Conservation (phyloP, 148 eudicot genomes). For the Silene latifolia region DNA sequence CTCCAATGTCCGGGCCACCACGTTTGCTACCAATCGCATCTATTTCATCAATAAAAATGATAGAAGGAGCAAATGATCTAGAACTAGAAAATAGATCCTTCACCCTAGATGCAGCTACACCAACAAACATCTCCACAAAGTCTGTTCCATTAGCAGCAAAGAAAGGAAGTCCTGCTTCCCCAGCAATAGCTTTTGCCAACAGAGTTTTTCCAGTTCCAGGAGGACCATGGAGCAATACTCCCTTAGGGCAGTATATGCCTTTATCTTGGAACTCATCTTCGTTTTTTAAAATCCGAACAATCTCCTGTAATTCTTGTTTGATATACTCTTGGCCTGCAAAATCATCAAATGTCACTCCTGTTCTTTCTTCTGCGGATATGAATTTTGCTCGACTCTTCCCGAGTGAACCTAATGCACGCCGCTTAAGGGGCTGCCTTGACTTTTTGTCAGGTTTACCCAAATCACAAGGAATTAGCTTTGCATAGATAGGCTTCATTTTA, state of each 20-base stretch:
- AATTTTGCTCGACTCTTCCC: slow-evolving; percentile 95
- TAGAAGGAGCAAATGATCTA: slow-evolving; percentile 83
- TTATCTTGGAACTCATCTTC: slow-evolving; percentile 78
- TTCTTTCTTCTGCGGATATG: slow-evolving; percentile 89
- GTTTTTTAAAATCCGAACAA: slow-evolving; percentile 75
- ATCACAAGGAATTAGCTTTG: slow-evolving; percentile 85
- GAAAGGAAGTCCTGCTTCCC: slow-evolving; percentile 95
- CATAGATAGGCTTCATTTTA: slow-evolving; percentile 70
- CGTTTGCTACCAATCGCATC: slow-evolving; percentile 97
- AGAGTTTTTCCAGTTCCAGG: slow-evolving; percentile 98
- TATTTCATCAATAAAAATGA: slow-evolving; percentile 92
- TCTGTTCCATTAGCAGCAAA: slow-evolving; percentile 92
- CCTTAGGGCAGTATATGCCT: slow-evolving; percentile 95
- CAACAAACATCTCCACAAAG: slow-evolving; percentile 96
- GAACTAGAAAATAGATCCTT: slow-evolving; percentile 88
- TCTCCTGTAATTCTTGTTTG: slow-evolving; percentile 84
- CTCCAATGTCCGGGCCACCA: slow-evolving; percentile 97
- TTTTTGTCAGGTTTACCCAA: slow-evolving; percentile 62
- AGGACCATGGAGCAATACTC: slow-evolving; percentile 92
- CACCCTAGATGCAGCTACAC: slow-evolving; percentile 93
- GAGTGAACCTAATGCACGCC: slow-evolving; percentile 68
- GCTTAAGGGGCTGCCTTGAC: slow-evolving; percentile 50
- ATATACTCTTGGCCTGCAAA: slow-evolving; percentile 98
- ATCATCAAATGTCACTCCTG: slow-evolving; percentile 91
- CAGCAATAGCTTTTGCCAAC: slow-evolving; percentile 93